These are phyloP conservation scores for Coemansia sp. DNA, from an alignment of 192 early-diverging fungal genomes.

Conservation along the genomic window DNA sequence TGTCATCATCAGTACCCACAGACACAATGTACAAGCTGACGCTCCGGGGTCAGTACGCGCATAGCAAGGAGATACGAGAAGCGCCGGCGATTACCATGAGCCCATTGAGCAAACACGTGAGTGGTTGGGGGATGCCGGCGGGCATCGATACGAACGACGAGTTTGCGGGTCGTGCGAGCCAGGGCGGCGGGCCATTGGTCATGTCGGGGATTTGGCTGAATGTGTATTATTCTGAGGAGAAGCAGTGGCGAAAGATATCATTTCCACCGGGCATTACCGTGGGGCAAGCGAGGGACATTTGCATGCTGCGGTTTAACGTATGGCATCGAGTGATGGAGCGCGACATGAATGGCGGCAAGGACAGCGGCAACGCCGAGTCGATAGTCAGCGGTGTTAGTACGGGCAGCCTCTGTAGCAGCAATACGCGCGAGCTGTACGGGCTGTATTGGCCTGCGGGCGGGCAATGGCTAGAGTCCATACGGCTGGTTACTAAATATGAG, in stretches of 20 bases:
- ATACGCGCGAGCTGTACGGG: slow-evolving; percentile 35
- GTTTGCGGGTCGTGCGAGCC: neutral
- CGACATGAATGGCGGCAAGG: slow-evolving; percentile 7
- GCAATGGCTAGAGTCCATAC: slow-evolving; percentile 42
- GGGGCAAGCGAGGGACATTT: slow-evolving; percentile 50
- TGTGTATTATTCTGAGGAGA: slow-evolving; percentile 39
- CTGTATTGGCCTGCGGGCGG: slow-evolving; percentile 41
- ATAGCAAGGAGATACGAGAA: neutral
- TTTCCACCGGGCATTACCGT: slow-evolving; percentile 49
- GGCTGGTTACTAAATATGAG: slow-evolving; percentile 22
- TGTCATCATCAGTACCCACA: slow-evolving; percentile 15
- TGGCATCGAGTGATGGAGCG: slow-evolving; percentile 41
- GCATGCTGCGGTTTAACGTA: slow-evolving; percentile 51
- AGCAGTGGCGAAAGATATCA: slow-evolving; percentile 22
- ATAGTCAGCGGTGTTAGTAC: neutral
- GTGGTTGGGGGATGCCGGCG: neutral
- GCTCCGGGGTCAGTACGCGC: slow-evolving; percentile 9
- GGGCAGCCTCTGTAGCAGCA: neutral
- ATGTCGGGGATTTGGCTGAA: slow-evolving; percentile 17
- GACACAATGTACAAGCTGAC: slow-evolving; percentile 29
- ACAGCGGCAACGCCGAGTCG: slow-evolving; percentile 4
- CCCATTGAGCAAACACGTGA: neutral
- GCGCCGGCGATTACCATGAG: slow-evolving; percentile 1
- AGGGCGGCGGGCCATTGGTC: neutral
- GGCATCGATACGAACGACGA: slow-evolving; percentile 6